Evolutionary conservation across 768 basidiomycete species (phyloP), one percentile per base, ranked within the genome.

Genomic region (Termitomyces sp.): DNA sequence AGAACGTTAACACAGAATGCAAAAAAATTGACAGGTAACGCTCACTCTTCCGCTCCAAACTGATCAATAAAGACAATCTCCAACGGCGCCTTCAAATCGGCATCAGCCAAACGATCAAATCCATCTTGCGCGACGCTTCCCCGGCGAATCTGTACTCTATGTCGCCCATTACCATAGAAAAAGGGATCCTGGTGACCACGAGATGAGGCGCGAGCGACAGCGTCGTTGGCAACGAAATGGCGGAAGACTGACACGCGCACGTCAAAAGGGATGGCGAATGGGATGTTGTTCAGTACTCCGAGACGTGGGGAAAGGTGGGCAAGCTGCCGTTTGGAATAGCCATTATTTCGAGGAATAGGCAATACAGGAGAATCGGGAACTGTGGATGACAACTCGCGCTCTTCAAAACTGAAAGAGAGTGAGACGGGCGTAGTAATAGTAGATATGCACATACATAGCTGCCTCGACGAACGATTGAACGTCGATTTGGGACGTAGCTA

Each of bases 41-140:
- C 88, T 70, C 66, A 94, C 92, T 96, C 92, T 63, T 84, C 84
- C 61, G 87, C 79, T 29, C 90, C 92, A 59, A 86, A 94, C 71
- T 91, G 86, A 71, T 98, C 94, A 27, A 96, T 80, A 69, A 99
- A 98, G n/a, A 82, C 80, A 64, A 99, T 98, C 65, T 88, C 82
- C 26, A 98, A 80, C 10, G 85, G 82, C n/a, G 78, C 78, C 73
- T 94, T 95, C 65, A 98, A 69, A 67, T 91, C 85, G 4, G 81
- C 79, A 4, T 92, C 92, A 2, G 79, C 77, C 27, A 98, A 81
- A 59, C 83, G 79, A 65, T 93, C 88, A 70, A 94, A 98, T 36
- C 94, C 94, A 67, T 99, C 96, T 71, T 97, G 82, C 2, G 94
- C 86, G 18, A 99, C 84, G 61, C 75, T 83, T 0, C 79, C 84